These are phyloP conservation scores for Nakaseomyces kungkrabaensis DNA, from an alignment of 1,139 yeast genomes.

Conservation along the genomic window DNA sequence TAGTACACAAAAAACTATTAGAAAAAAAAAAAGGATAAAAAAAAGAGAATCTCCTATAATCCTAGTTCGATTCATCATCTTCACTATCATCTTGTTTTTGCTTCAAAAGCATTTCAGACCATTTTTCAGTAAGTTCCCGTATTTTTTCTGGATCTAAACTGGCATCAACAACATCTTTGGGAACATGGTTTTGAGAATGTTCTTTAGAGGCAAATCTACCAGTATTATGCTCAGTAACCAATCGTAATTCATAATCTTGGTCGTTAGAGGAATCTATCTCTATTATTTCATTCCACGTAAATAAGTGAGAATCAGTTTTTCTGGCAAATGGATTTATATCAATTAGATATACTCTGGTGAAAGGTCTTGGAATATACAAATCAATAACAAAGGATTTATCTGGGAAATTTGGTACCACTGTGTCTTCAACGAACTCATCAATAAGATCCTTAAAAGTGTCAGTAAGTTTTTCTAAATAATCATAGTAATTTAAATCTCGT, in stretches of 20 bases:
- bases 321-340: conserved; percentile 83
- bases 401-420: conserved; percentile 42
- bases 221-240: conserved; percentile 57
- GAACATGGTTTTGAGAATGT: conserved; percentile 85
- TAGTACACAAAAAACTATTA: not conserved
- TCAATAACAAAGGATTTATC: conserved; percentile 60
- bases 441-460: conserved; percentile 41
- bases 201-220: conserved; percentile 72
- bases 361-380: conserved; percentile 71
- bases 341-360: conserved; percentile 51
- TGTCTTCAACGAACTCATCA: conserved; percentile 44
- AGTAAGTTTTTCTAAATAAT: conserved; percentile 44
- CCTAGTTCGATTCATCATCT: conserved; percentile 6
- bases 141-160: conserved; percentile 52
- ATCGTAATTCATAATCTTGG: conserved; percentile 44
- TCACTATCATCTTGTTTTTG: conserved; percentile 25
- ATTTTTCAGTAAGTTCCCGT: conserved; percentile 54
- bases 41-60: not conserved
- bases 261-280: conserved; percentile 10
- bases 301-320: conserved; percentile 65
- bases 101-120: conserved; percentile 36
- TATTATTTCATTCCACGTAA: conserved; percentile 72
- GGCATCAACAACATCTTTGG: conserved; percentile 83
- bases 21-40: not conserved
- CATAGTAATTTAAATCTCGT: conserved; percentile 75